Evolutionary conservation across 139 green algal species (phyloP).

Genomic region (Diplosphaera chodatii): DNA sequence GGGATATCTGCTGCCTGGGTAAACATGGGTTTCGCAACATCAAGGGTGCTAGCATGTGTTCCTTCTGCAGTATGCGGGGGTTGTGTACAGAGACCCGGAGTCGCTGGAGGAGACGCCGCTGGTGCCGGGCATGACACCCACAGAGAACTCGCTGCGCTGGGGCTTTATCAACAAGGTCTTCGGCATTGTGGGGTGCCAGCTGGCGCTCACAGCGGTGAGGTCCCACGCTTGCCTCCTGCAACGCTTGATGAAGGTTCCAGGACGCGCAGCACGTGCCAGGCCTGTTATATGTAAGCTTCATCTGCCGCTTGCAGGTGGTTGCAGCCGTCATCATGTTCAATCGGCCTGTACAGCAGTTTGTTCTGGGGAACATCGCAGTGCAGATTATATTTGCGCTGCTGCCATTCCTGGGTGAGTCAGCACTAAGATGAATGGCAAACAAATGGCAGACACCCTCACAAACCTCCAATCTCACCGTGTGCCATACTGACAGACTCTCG

Average conservation of each 20-base stretch:
- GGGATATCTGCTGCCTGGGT: no score
- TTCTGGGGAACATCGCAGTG: constrained; percentile 14
- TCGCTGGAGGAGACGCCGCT: constrained; percentile 20
- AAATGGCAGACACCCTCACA: no score
- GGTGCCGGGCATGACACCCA: constrained; percentile 23
- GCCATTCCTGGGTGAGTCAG: constrained; percentile 20
- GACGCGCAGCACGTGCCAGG: no score
- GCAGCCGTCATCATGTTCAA: constrained; percentile 28
- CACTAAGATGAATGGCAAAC: no score
- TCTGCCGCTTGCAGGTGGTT: constrained; percentile 12
- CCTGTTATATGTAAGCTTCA: no score
- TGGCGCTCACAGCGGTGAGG: constrained; percentile 36
- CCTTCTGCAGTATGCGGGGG: no score
- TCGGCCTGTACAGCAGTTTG: constrained; percentile 17
- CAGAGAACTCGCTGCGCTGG: constrained; percentile 43
- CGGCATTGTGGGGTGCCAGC: constrained; percentile 47
- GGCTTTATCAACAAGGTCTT: constrained; percentile 56
- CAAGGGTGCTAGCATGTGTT: no score
- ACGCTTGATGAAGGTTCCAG: no score
- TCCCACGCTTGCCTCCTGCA: no score
- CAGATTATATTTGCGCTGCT: constrained; percentile 23
- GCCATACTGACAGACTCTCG: no score
- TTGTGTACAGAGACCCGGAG: constrained; percentile 10
- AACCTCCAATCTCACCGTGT: no score
- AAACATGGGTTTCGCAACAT: no score